Conservation (phyloP, 352 stramenopile species). For the Pythium dissotocum region DNA sequence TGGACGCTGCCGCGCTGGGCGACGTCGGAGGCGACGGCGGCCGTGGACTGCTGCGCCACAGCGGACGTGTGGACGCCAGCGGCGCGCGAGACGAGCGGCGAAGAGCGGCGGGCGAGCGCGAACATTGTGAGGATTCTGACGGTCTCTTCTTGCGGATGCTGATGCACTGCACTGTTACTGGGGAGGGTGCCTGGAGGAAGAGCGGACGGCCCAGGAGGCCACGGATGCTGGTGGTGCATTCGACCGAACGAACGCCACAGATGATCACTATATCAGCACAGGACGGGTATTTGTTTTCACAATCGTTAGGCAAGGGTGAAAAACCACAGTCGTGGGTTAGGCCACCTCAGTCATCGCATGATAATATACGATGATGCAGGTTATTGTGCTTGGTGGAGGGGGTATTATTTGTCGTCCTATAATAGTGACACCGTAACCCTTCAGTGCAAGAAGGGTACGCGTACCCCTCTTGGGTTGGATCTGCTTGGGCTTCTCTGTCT, state of each 20-base stretch:
- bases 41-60: constrained; percentile 23
- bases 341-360: not conserved
- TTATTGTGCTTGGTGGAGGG: not conserved
- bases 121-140: constrained; percentile 21
- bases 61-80: constrained; percentile 31
- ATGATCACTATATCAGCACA: not conserved
- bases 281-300: not conserved
- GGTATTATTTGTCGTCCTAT: not conserved
- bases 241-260: not conserved
- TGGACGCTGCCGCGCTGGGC: constrained; percentile 62
- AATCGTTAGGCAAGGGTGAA: not conserved
- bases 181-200: not conserved
- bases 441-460: not conserved
- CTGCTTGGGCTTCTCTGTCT: not conserved
- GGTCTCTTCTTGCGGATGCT: constrained; percentile 2
- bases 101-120: constrained; percentile 23
- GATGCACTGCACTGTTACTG: not conserved
- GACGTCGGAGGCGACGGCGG: constrained; percentile 34
- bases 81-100: constrained; percentile 16
- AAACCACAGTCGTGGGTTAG: not conserved
- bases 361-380: not conserved
- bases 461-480: not conserved
- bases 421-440: not conserved
- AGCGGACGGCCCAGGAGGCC: constrained; percentile 19
- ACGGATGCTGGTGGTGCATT: constrained; percentile 8